A percentile compares a stretch with the other conserved stretches of the same genome.
phyloP scores from a whole-genome alignment of 2,329 filamentous ascomycete genomes.

The Ophiostoma tasmaniense region DNA sequence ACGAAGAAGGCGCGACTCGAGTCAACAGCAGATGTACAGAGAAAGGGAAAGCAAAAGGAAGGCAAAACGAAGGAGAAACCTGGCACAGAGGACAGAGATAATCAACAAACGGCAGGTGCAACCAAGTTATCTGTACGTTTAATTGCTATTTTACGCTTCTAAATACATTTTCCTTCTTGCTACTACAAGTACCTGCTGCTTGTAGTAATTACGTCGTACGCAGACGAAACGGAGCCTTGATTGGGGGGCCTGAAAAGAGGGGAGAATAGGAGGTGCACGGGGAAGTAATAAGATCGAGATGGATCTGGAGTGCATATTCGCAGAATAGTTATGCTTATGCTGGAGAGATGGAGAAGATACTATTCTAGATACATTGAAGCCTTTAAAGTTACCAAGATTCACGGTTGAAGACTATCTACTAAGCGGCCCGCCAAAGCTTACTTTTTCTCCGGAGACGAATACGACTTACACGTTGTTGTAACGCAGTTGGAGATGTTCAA shows the following conservation, averaged over 20 bases:
- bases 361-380: no score
- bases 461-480: background rate
- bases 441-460: slow-evolving; percentile 1
- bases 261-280: background rate
- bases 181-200: background rate
- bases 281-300: background rate
- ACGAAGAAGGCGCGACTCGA: background rate
- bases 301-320: background rate
- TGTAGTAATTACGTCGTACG: background rate
- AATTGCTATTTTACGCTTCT: background rate
- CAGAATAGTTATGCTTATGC: background rate
- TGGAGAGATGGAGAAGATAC: no score
- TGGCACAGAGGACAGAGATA: background rate
- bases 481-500: background rate
- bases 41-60: no score
- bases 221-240: background rate
- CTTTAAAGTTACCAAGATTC: no score
- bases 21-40: background rate
- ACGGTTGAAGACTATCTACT: background rate
- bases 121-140: background rate
- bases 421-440: background rate
- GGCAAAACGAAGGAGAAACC: background rate
- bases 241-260: background rate
- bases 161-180: background rate
- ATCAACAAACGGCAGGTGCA: background rate